phyloP scores from a whole-genome alignment of 2,329 filamentous ascomycete genomes.

The Curvularia verruculosa region DNA sequence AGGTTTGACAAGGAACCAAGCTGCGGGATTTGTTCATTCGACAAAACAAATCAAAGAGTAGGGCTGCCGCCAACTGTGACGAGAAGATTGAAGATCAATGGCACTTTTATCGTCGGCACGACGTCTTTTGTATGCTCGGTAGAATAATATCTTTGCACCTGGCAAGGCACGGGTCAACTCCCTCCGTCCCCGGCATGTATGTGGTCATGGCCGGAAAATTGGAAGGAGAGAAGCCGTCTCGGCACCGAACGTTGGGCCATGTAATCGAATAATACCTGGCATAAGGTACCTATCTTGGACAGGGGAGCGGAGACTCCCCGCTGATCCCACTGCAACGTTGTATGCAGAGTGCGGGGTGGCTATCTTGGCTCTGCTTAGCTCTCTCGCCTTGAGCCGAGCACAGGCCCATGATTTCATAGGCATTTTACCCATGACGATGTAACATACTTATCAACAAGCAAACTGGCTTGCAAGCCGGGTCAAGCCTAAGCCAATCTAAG shows the following conservation, averaged over 20 bases:
- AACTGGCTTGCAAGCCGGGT: no score
- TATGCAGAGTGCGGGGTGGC: conserved; percentile 31
- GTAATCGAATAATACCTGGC: conserved; percentile 1
- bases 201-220: conserved; percentile 17
- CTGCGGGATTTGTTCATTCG: conserved; percentile 7
- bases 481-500: no score
- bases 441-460: no score
- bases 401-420: conserved; percentile 2
- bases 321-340: conserved; percentile 14
- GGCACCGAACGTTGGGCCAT: conserved; percentile 14
- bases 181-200: conserved; percentile 6
- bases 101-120: background rate
- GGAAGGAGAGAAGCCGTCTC: conserved; percentile 10
- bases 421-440: background rate
- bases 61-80: background rate
- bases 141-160: background rate
- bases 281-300: conserved; percentile 8
- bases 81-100: background rate
- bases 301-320: conserved; percentile 20
- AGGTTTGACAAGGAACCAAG: background rate
- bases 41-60: conserved; percentile 4
- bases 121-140: conserved; percentile 12
- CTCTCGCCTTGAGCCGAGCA: background rate
- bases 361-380: conserved; percentile 24
- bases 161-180: conserved; percentile 8